Conservation (phyloP, 2,329 filamentous ascomycete genomes). For the Ceratocystis eucalypticola region DNA sequence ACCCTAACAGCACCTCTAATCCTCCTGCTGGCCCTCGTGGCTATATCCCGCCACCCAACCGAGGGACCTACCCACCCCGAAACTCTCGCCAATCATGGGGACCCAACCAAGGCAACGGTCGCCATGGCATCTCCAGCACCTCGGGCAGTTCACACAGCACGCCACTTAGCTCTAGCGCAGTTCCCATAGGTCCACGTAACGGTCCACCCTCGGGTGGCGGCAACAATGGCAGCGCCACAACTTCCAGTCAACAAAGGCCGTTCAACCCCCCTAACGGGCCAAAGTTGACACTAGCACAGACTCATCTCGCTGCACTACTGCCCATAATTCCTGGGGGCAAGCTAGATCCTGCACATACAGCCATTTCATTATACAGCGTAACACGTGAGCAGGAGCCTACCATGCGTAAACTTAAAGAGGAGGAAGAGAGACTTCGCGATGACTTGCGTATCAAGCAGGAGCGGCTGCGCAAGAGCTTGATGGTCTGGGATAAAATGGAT, state of each 20-base stretch:
- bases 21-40: constrained; percentile 42
- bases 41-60: constrained; percentile 31
- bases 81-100: constrained; percentile 36
- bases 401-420: constrained; percentile 40
- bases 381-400: constrained; percentile 42
- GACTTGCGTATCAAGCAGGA: constrained; percentile 42
- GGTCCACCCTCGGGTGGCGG: constrained; percentile 27
- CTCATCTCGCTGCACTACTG: constrained; percentile 38
- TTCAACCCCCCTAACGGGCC: constrained; percentile 21
- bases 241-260: not conserved
- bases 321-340: constrained; percentile 42
- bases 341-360: constrained; percentile 34
- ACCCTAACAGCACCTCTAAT: constrained; percentile 32
- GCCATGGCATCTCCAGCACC: constrained; percentile 21
- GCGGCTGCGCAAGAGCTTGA: constrained; percentile 38
- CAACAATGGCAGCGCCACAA: not conserved
- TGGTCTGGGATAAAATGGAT: constrained; percentile 41
- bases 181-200: constrained; percentile 44
- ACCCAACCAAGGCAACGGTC: constrained; percentile 20
- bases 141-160: constrained; percentile 27
- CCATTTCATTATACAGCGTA: constrained; percentile 34
- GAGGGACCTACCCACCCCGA: constrained; percentile 28
- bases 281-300: constrained; percentile 38
- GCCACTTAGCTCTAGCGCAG: constrained; percentile 29
- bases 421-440: constrained; percentile 43